Evolutionary conservation across 805 yeast genomes (phyloP), one percentile per base, ranked within the genome.

Genomic region (Blastobotrys terrestris): DNA sequence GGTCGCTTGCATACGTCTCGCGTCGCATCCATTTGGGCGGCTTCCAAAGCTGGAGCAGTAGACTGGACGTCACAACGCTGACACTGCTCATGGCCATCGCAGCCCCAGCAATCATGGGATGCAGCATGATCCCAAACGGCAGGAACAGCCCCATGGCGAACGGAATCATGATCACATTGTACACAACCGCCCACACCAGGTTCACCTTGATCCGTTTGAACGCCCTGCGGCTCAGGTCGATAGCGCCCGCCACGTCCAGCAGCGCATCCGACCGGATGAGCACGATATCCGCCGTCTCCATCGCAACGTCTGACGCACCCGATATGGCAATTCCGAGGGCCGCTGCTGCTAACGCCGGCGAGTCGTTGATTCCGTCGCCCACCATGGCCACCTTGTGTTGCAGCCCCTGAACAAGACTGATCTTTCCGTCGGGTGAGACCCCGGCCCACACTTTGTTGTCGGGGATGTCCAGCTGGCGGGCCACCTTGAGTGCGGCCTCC

Each of bases 321-420:
- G 95, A 84, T 53, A 95, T 81, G 8, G 98, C 94, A 61, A 95
- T 81, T 20, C 99, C 99, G 16, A 94, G 70, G 59, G 90, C 88
- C 0, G 97, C 86, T 52, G 85, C 78, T 1, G 88, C 95, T 52
- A 94, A 76, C 0, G 98, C 98, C 0, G 99, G 97, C 0, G 98
- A 95, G 66, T 94, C 99, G 67, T 94, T 94, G 59, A 94, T 87
- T 55, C 99, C 99, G 70, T 94, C 99, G 40, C 99, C 99, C 19
- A 94, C 84, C 75, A 95, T 90, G 3, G 91, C 92, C 43, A 94
- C 84, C 15, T 14, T 15, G n/a, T 44, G 44, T 16, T 49, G 87
- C 52, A 88, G 70, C 48, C 76, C 73, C 42, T 71, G 69, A 19
- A 94, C 81, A 35, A 88, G 75, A 31, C 77, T 77, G 52, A 87